A percentile compares a stretch with the other conserved stretches of the same genome.
phyloP scores from a whole-genome alignment of 1,284 basidiomycete species.

The Ustilago xerochloae region DNA sequence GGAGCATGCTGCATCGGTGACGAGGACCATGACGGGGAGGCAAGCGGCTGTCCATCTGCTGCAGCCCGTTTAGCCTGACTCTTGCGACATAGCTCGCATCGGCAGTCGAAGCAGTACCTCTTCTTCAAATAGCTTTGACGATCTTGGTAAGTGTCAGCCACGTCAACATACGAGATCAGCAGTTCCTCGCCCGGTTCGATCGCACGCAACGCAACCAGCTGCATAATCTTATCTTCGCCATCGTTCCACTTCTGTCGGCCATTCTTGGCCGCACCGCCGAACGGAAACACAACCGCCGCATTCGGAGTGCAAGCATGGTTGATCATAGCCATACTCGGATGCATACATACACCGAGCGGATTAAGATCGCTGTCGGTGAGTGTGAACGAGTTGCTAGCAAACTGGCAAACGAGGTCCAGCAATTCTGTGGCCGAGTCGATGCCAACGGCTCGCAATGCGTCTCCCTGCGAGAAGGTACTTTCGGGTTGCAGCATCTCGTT shows the following conservation, averaged over 20 bases:
- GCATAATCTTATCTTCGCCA: conserved; percentile 71
- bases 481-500: conserved; percentile 39
- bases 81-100: conserved; percentile 75
- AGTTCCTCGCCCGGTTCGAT: conserved; percentile 69
- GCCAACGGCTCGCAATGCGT: conserved; percentile 37
- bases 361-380: conserved; percentile 73
- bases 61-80: conserved; percentile 33
- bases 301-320: conserved; percentile 94
- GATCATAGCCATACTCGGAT: conserved; percentile 80
- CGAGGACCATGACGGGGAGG: conserved; percentile 30
- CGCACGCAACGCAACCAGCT: conserved; percentile 68
- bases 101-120: conserved; percentile 84
- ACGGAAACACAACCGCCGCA: conserved; percentile 87
- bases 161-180: conserved; percentile 85
- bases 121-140: conserved; percentile 76
- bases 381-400: conserved; percentile 87
- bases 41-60: conserved; percentile 11
- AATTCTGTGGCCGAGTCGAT: conserved; percentile 39
- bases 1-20: conserved; percentile 17
- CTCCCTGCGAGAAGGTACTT: conserved; percentile 28
- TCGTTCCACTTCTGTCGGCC: conserved; percentile 39
- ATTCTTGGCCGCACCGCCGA: conserved; percentile 65
- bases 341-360: conserved; percentile 82
- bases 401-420: conserved; percentile 72
- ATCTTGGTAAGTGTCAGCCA: conserved; percentile 74